Evolutionary conservation across 106 monocot genomes (phyloP), one percentile per base, ranked within the genome.

Genomic region (Dioscorea zingiberensis): DNA sequence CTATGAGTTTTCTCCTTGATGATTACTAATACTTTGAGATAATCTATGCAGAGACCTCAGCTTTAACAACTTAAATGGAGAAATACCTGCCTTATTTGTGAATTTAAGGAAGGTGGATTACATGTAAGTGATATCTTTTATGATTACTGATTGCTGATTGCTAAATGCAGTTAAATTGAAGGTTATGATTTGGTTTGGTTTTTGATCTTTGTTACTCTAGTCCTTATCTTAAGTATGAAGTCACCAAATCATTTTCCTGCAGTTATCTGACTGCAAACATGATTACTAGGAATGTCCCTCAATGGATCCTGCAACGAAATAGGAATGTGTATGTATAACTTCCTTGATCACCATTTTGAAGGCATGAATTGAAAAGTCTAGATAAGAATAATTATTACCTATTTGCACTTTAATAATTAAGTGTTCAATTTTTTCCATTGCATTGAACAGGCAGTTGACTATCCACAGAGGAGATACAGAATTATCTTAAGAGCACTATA

Each of bases 261-360:
- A 93, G 93, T 71, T 93, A 80, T 73, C 74, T 93, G 55, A 88
- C 83, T 49, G 77, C 60, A 67, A 93, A 93, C 64, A 71, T 68
- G 65, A 85, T 93, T 46, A 78, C 82, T 26, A 88, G 88, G 47
- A 11, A 63, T 21, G 75, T 93, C 48, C 88, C 93, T 48, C 30
- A 11, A 6, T 88, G 85, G 88, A 73, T 85, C 47, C 69, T 83
- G 72, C 80, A 49, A 25, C 77, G 88, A 55, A 82, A 73, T 66
- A 83, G 80, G 57, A 75, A 72, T 59, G 73, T 47, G 93, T 93
- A 78, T 56, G 88, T 75, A 56, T 56, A 71, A 19, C 23, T 76
- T 54, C 21, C 27, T 59, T 13, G 14, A 26, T 56, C 60, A 44
- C 27, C 17, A 22, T 45, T 26, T 21, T 16, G 15, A n/a, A 85